Evolutionary conservation across 202 grass and related monocot species (phyloP), one percentile per base, ranked within the genome.

Genomic region (Zoysia matrella): DNA sequence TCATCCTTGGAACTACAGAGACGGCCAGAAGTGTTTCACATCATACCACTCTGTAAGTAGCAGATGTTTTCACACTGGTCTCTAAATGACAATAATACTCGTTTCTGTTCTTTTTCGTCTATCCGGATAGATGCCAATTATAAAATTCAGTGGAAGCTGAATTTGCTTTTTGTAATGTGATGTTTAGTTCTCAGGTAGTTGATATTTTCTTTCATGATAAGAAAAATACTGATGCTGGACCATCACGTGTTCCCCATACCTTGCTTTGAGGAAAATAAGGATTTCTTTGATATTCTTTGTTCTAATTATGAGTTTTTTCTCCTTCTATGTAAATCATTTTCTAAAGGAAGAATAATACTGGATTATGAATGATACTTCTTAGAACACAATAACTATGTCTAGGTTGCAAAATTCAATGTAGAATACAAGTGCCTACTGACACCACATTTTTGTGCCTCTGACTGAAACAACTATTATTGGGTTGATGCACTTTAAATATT

Each of bases 1-100:
- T 53, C 60, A 54, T 70, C 46, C 36, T 72, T 66, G 50, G 65
- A 67, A 85, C 7, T 58, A 73, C 13, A 18, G 43, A 58, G 39
- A 47, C 45, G 60, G 68, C 47, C 44, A 22, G 43, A 36, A 50
- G 30, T 60, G 52, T 58, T 80, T 73, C 60, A 67, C 55, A 73
- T 67, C 71, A 49, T 60, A 51, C 9, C 47, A 53, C 40, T 69
- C 63, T 53, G 77, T 86, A 86, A 81, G 77, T 86, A 60, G 18
- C 10, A 18, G 11, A 75, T 11, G 41, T 52, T 47, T 75, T 62
- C 67, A 58, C 42, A 8, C 22, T 56, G 30, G 22, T 55, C 9
- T 66, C 62, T 14, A 36, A 79, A 67, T 12, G 44, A 42, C 79
- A 65, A 30, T 72, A 65, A 41, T 65, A 14, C 52, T 60, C 49